These are phyloP conservation scores for Trametes cubensis DNA, from an alignment of 768 basidiomycete genomes.

Conservation along the genomic window DNA sequence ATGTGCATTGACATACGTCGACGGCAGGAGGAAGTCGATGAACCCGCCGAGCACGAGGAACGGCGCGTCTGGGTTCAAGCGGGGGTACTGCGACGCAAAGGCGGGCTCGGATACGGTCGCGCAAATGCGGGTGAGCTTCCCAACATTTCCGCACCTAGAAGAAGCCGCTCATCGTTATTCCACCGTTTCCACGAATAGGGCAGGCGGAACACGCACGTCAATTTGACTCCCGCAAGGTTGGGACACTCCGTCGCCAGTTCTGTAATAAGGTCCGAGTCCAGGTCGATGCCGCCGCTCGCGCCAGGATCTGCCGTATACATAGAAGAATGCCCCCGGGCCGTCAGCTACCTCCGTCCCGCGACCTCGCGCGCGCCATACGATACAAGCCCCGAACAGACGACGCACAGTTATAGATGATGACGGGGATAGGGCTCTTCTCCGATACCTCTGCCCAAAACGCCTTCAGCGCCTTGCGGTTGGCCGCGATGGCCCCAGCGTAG, in stretches of 20 bases:
- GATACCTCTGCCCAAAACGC: constrained; percentile 78
- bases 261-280: constrained; percentile 85
- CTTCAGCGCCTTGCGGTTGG: constrained; percentile 69
- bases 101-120: constrained; percentile 59
- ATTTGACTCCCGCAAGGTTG: constrained; percentile 85
- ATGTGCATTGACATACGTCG: constrained; percentile 71
- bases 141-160: constrained; percentile 84
- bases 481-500: constrained; percentile 74
- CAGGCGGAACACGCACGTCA: constrained; percentile 52
- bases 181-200: neutral
- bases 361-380: neutral
- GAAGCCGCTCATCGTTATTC: constrained; percentile 9
- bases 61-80: constrained; percentile 63
- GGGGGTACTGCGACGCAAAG: constrained; percentile 64
- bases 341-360: too few relatives aligned
- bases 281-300: constrained; percentile 85
- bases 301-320: constrained; percentile 64
- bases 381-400: neutral
- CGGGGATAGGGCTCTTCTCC: constrained; percentile 80
- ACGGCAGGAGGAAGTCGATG: constrained; percentile 79
- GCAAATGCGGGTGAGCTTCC: constrained; percentile 85
- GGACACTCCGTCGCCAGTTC: constrained; percentile 76
- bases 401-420: constrained; percentile 88
- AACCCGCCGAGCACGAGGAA: constrained; percentile 90
- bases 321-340: constrained; percentile 4